phyloP scores from a whole-genome alignment of 2,329 filamentous ascomycete genomes.

The Stachybotrys chartarum region DNA sequence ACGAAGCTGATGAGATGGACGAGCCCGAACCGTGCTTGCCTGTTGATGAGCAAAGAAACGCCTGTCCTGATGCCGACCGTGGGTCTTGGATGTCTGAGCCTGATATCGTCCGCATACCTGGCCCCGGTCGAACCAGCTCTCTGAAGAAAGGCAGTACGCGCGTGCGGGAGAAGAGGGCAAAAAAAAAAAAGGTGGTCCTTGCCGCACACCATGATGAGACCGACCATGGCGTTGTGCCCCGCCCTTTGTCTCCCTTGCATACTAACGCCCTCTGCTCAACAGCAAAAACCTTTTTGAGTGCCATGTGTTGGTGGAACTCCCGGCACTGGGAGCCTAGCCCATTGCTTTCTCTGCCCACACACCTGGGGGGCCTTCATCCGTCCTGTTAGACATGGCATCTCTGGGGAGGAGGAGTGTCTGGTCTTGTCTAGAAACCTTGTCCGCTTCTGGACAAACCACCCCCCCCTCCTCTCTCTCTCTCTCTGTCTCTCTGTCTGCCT shows the following conservation, averaged over 20 bases:
- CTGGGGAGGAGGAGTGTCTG: too few species aligned
- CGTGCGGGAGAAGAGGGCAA: too few species aligned
- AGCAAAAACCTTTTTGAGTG: conserved; percentile 20
- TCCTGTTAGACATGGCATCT: too few species aligned
- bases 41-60: conserved; percentile 19
- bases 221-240: conserved; percentile 17
- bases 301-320: conserved; percentile 25
- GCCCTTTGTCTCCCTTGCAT: conserved; percentile 27
- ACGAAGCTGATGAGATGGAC: not conserved
- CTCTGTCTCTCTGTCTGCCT: too few species aligned
- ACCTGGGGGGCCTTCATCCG: too few species aligned
- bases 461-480: too few species aligned
- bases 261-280: conserved; percentile 23
- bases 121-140: conserved; percentile 7
- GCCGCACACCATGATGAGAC: conserved; percentile 18
- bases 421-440: not conserved
- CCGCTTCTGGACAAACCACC: not conserved
- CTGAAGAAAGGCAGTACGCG: too few species aligned
- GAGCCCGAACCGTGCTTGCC: too few species aligned
- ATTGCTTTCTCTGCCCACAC: not conserved
- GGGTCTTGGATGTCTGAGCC: conserved; percentile 23
- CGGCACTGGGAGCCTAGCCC: not conserved
- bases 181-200: conserved; percentile 6
- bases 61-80: too few species aligned
- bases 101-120: conserved; percentile 36